These are phyloP conservation scores for Eruca vesicaria DNA, from an alignment of 441 rosid species.

Conservation along the genomic window DNA sequence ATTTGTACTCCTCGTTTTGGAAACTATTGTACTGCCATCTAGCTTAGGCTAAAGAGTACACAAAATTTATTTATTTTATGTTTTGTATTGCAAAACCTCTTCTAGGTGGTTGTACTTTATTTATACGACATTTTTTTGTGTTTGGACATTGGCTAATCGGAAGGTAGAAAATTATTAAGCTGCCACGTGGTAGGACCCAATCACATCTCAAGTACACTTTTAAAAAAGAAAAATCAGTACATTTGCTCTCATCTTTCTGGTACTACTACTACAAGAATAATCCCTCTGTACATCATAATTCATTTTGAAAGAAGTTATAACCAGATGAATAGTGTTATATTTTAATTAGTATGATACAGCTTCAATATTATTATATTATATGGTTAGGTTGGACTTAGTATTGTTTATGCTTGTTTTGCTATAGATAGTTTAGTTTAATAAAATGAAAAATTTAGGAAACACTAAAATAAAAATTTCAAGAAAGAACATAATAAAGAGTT, in stretches of 20 bases:
- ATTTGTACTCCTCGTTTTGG: slow-evolving; percentile 15
- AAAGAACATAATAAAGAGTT: neutral
- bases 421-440: neutral
- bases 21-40: slow-evolving; percentile 24
- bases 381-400: neutral
- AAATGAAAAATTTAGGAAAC: neutral
- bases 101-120: neutral
- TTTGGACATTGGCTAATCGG: neutral
- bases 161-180: slow-evolving; percentile 15
- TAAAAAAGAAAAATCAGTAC: slow-evolving; percentile 3
- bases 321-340: neutral
- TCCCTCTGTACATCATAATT: neutral
- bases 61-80: neutral
- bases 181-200: slow-evolving; percentile 37
- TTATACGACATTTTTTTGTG: slow-evolving; percentile 6
- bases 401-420: neutral
- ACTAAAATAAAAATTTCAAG: neutral
- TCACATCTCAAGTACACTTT: slow-evolving; percentile 21
- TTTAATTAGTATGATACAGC: neutral
- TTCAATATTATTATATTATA: neutral
- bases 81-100: neutral
- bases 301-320: neutral
- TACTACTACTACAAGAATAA: neutral
- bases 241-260: slow-evolving; percentile 5
- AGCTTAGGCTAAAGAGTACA: neutral